Evolutionary conservation across 1,284 basidiomycete genomes (phyloP), one percentile per base, ranked within the genome.

Genomic region (Fistulina hepatica): DNA sequence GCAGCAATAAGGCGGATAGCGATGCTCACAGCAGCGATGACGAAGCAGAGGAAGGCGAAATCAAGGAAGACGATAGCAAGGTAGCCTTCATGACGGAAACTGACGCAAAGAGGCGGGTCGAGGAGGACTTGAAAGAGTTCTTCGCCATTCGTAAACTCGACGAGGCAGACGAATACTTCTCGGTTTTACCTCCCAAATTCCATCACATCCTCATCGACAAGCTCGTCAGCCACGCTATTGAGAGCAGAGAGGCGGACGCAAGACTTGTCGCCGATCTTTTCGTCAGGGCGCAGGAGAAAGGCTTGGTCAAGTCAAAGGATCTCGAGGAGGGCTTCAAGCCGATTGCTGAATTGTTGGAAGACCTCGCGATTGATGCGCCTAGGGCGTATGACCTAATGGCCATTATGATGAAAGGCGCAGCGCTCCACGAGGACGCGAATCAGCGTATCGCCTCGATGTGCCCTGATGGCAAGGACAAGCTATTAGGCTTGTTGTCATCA

Each of bases 281-380:
- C 52, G 59, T 60, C 16, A 71, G 67, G 30, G 73, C 68, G 5
- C 61, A 65, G 22, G 66, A 59, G 48, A 80, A 71, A 62, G 67
- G 61, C 44, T 60, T 71, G 43, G 76, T 65, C 55, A 67, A 71
- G 2, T 36, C 63, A 1, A 69, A 69, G 10, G 60, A 71, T 6
- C 75, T 90, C 51, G 81, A 79, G 56, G 65, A 73, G 43, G 82
- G 83, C 12, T 73, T 92, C 58, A 58, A 59, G 41, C 65, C 69
- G 2, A 69, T 77, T 38, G 76, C 82, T 39, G 81, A 85, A 55
- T 61, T 80, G 43, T 66, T 95, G 48, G 88, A 91, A 52, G 91
- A 95, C 54, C 74, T 90, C 40, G 75, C 78, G 13, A 81, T 92
- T 51, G 91, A 97, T 56, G 85, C 83, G 43, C 92, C 92, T 4